Evolutionary conservation across 441 rosid species (phyloP).

Genomic region (Mallotus repandus): DNA sequence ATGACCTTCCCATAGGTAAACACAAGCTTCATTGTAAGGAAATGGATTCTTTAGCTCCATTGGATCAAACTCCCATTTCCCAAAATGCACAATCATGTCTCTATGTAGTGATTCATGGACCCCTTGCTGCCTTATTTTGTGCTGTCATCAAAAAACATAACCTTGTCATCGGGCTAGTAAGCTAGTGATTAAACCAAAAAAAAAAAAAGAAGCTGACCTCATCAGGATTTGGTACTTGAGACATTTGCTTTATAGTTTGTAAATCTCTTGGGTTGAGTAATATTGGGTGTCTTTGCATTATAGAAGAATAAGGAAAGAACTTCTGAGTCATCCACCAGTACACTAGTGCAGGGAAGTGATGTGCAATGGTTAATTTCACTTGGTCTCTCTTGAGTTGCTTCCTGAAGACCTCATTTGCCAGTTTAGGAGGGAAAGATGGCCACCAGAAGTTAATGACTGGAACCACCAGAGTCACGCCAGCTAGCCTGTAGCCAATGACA

Average conservation of each 20-base stretch:
- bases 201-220: slow-evolving; percentile 21
- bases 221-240: slow-evolving; percentile 22
- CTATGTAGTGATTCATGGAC: slow-evolving; percentile 34
- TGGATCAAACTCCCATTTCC: slow-evolving; percentile 54
- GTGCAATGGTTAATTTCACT: slow-evolving; percentile 45
- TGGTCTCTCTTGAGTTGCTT: slow-evolving; percentile 18
- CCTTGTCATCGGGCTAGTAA: too few species aligned
- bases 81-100: slow-evolving; percentile 43
- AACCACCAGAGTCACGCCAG: slow-evolving; percentile 64
- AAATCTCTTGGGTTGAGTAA: slow-evolving; percentile 32
- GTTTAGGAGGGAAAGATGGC: slow-evolving; percentile 55
- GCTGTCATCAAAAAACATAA: slow-evolving; percentile 20
- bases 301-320: slow-evolving; percentile 39
- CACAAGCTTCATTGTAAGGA: slow-evolving; percentile 28
- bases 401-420: slow-evolving; percentile 36
- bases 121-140: slow-evolving; percentile 29
- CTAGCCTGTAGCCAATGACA: slow-evolving; percentile 35
- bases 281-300: slow-evolving; percentile 28
- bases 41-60: slow-evolving; percentile 40
- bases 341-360: slow-evolving; percentile 52
- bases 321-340: slow-evolving; percentile 84
- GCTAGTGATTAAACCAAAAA: too few species aligned
- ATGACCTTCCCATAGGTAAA: slow-evolving; percentile 46
- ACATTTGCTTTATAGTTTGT: slow-evolving; percentile 20
- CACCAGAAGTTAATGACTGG: slow-evolving; percentile 69